A percentile compares a stretch with the other conserved stretches of the same genome.
These are phyloP conservation scores for Chaetomiaceae sp. DNA, from an alignment of 2,329 filamentous ascomycete genomes.

Conservation along the genomic window DNA sequence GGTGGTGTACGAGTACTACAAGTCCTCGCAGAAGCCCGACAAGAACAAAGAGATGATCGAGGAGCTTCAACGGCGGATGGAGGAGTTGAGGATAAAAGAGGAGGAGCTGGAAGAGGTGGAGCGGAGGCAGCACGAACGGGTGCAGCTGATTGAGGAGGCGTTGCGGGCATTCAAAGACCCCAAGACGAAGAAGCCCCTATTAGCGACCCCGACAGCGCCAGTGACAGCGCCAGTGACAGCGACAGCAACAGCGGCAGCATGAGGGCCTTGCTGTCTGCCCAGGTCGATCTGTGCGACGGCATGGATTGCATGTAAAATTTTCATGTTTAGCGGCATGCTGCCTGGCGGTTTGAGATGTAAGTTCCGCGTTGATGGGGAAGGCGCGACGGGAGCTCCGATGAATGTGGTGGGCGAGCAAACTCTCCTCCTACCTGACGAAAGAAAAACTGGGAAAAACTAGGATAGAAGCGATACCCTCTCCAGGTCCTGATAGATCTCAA, in stretches of 20 bases:
- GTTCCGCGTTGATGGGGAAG: slow-evolving; percentile 10
- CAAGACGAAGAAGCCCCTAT: slow-evolving; percentile 51
- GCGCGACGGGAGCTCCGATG: background rate
- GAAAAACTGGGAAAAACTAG: background rate
- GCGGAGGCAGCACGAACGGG: slow-evolving; percentile 40
- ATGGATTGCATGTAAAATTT: no score
- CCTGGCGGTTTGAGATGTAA: background rate
- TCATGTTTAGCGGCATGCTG: no score
- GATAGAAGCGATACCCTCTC: slow-evolving; percentile 16
- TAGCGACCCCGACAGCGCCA: slow-evolving; percentile 38
- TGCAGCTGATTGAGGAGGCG: slow-evolving; percentile 50
- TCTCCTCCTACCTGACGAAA: slow-evolving; percentile 2
- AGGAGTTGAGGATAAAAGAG: slow-evolving; percentile 46
- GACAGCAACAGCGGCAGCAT: slow-evolving; percentile 24
- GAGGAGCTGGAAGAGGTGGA: slow-evolving; percentile 47
- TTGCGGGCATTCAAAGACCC: slow-evolving; percentile 49
- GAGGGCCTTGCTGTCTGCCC: slow-evolving; percentile 1
- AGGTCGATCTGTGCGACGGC: background rate
- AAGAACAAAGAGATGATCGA: slow-evolving; percentile 49
- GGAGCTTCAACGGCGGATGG: slow-evolving; percentile 44
- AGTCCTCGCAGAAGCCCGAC: slow-evolving; percentile 56
- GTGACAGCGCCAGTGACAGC: no score
- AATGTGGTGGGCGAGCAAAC: background rate
- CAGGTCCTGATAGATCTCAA: slow-evolving; percentile 3
- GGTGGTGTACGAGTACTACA: slow-evolving; percentile 59